Percentiles rank a stretch among this genome's conserved stretches.
phyloP scores from a whole-genome alignment of 176 grass and related monocot genomes.

The Carex pumila region DNA sequence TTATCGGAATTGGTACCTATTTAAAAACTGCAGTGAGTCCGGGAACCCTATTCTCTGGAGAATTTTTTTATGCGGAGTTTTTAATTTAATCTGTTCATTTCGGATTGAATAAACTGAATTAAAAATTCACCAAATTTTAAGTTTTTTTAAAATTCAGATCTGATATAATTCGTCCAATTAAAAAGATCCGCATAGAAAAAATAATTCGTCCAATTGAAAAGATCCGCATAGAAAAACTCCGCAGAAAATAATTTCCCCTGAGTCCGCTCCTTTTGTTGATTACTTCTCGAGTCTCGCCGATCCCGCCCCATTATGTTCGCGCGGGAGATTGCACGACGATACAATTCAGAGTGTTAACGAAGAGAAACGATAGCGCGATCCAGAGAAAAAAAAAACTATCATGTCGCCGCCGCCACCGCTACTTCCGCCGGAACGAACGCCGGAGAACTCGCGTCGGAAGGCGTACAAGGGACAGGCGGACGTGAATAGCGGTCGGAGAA shows the following conservation, averaged over 20 bases:
- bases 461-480: constrained; percentile 57
- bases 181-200: too few species aligned
- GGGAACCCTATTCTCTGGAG: too few species aligned
- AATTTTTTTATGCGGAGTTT: too few species aligned
- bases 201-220: too few species aligned
- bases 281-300: background rate
- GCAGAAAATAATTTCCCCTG: too few species aligned
- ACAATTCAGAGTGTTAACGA: background rate
- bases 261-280: too few species aligned
- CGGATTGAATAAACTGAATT: too few species aligned
- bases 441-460: constrained; percentile 34
- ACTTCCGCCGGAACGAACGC: constrained; percentile 22
- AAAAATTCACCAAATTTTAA: too few species aligned
- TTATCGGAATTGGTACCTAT: background rate
- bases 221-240: too few species aligned
- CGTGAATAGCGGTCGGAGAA: constrained; percentile 34
- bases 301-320: background rate
- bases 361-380: background rate
- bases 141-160: too few species aligned
- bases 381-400: background rate
- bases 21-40: constrained; percentile 28
- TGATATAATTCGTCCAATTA: too few species aligned
- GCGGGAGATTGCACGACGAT: background rate
- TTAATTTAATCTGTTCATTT: too few species aligned
- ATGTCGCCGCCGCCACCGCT: constrained; percentile 11